A percentile compares a stretch with the other conserved stretches of the same genome.
phyloP scores from a whole-genome alignment of 1,284 basidiomycete genomes.

The Sphaerobolus stellatus region DNA sequence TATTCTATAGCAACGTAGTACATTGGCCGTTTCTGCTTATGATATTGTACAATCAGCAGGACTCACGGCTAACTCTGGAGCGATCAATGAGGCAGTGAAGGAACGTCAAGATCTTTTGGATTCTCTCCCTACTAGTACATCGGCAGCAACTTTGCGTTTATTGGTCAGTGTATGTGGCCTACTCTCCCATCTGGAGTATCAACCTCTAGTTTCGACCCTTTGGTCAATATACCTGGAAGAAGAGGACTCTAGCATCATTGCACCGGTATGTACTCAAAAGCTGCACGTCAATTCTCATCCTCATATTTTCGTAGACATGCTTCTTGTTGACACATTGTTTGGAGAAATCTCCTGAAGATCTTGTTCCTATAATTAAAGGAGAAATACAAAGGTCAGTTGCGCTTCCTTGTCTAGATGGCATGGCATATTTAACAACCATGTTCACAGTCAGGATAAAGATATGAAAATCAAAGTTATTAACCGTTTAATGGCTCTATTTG shows the following conservation, averaged over 20 bases:
- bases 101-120: constrained; percentile 41
- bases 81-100: constrained; percentile 33
- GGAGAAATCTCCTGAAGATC: constrained; percentile 53
- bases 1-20: constrained; percentile 38
- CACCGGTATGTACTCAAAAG: constrained; percentile 45
- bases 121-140: constrained; percentile 46
- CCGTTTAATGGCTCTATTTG: constrained; percentile 52
- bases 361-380: constrained; percentile 49
- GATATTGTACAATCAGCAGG: constrained; percentile 21
- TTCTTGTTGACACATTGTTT: constrained; percentile 72
- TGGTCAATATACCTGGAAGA: constrained; percentile 56
- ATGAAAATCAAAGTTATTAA: constrained; percentile 51
- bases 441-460: constrained; percentile 43
- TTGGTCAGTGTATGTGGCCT: constrained; percentile 60
- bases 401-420: background rate
- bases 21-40: constrained; percentile 36
- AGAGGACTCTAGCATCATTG: constrained; percentile 41
- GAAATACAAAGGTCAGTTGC: constrained; percentile 54
- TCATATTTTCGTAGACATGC: constrained; percentile 47
- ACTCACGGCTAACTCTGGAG: constrained; percentile 15
- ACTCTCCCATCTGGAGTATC: constrained; percentile 48
- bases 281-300: background rate
- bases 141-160: constrained; percentile 50
- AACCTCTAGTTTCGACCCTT: constrained; percentile 47
- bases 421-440: background rate